Evolutionary conservation across 495 filamentous ascomycete genomes (phyloP).

Genomic region (Geoglossum glabrum): DNA sequence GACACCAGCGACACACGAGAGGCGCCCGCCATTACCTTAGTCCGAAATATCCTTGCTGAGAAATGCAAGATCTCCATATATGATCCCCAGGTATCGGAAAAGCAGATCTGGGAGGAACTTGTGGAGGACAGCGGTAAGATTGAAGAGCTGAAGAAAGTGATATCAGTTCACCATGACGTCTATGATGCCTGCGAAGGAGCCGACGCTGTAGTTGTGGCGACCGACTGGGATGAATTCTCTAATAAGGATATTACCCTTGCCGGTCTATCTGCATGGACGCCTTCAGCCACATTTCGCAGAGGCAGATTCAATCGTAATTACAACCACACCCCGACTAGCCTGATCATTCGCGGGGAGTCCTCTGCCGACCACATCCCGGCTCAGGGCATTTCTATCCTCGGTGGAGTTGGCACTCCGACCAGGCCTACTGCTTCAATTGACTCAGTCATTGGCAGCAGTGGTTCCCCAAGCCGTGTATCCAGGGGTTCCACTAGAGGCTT

Average conservation of each 20-base stretch:
- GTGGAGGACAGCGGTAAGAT: conserved; percentile 7
- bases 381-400: not conserved
- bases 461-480: not conserved
- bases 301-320: not conserved
- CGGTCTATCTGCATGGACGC: not conserved
- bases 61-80: conserved; percentile 46
- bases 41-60: conserved; percentile 42
- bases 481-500: not conserved
- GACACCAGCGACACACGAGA: conserved; percentile 62
- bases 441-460: not conserved
- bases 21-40: conserved; percentile 45
- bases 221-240: conserved; percentile 12
- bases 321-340: not conserved
- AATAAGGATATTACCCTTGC: not conserved
- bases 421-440: not conserved
- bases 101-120: not conserved
- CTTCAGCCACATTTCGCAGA: not conserved
- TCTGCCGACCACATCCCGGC: not conserved
- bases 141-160: conserved; percentile 4
- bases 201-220: conserved; percentile 19
- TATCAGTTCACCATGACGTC: conserved; percentile 19
- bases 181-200: conserved; percentile 23
- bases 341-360: not conserved
- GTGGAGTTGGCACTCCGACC: not conserved
- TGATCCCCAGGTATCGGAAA: conserved; percentile 32